Evolutionary conservation across 2,329 filamentous ascomycete genomes (phyloP), one percentile per base, ranked within the genome.

Genomic region (Onygenales sp.): DNA sequence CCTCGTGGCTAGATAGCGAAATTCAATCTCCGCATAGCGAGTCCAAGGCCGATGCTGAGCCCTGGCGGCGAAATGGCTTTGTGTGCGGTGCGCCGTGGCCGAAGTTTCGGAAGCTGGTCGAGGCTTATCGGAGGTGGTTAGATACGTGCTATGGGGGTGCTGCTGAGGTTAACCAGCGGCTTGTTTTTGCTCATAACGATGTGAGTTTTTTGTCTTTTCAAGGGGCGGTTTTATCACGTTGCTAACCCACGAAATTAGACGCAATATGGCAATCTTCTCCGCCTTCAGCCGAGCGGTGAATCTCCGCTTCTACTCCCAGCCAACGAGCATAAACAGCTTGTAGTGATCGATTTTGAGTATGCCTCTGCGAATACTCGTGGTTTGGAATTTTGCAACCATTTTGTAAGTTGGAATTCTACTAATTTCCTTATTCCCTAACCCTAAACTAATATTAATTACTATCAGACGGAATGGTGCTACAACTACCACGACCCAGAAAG

Each of bases 281-380:
- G 91, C 39, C 74, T 85, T 68, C 81, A 89, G 60, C 82, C 82
- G 2, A 73, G 74, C 41, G 78, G 77, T 48, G 85, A 90, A 61
- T 96, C 91, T 0, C 93, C 92, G 0, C 80, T 97, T 7, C 78
- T 96, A 9, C 81, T 93, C 49, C 90, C 93, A 0, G 84, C 87
- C 55, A 97, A 97, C 70, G 84, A 92, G 61, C 93, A 98, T 73
- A 97, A 95, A 70, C 92, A 95, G 71, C 81, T 98, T 11, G 81
- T 97, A 13, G 93, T 98, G 58, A 98, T 98, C 64, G 93, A 98
- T 68, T 98, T 98, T 64, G 93, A 98, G 66, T 98, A 98, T 66
- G 87, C 93, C 1, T 91, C 85, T 2, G 90, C 92, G 54, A 98
- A 97, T 66, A 78, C 85, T 0, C 84, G 83, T 0, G 93, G 90